A percentile compares a stretch with the other conserved stretches of the same genome.
Conservation (phyloP, 768 basidiomycete genomes). For the Filobasidium floriforme region DNA sequence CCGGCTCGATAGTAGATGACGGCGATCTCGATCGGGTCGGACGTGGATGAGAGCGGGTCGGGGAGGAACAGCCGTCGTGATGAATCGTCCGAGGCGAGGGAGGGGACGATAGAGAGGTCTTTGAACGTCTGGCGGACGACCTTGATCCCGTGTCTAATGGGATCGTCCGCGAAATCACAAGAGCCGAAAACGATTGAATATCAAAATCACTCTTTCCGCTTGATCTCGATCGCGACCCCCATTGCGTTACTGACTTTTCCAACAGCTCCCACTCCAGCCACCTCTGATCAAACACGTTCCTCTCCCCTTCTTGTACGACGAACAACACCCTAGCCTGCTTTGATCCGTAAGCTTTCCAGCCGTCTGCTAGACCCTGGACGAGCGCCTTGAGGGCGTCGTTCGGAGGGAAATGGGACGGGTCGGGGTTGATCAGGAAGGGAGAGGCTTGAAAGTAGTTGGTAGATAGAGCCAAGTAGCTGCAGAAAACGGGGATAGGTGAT, state of each 20-base stretch:
- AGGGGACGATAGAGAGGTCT: conserved; percentile 57
- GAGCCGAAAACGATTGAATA: no score
- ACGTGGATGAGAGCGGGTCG: conserved; percentile 41
- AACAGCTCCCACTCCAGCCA: conserved; percentile 79
- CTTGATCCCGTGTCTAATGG: conserved; percentile 61
- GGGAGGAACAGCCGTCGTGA: conserved; percentile 34
- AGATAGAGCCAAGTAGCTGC: conserved; percentile 60
- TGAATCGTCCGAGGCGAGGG: conserved; percentile 43
- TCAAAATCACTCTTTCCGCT: no score
- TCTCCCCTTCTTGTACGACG: conserved; percentile 78
- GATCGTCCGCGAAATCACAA: neutral
- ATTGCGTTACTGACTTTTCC: conserved; percentile 59
- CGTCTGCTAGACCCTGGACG: conserved; percentile 67
- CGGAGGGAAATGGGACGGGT: conserved; percentile 56
- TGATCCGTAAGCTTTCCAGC: conserved; percentile 61
- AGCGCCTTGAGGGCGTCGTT: conserved; percentile 68
- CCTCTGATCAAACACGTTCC: conserved; percentile 91
- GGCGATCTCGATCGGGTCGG: conserved; percentile 58
- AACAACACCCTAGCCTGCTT: conserved; percentile 59
- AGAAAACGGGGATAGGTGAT: neutral
- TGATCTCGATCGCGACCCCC: neutral
- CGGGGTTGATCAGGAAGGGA: conserved; percentile 23
- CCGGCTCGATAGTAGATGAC: conserved; percentile 85
- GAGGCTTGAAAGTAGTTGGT: conserved; percentile 60
- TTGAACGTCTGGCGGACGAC: conserved; percentile 69